Conservation (phyloP, 345 rosid species). For the Anacardium occidentale region DNA sequence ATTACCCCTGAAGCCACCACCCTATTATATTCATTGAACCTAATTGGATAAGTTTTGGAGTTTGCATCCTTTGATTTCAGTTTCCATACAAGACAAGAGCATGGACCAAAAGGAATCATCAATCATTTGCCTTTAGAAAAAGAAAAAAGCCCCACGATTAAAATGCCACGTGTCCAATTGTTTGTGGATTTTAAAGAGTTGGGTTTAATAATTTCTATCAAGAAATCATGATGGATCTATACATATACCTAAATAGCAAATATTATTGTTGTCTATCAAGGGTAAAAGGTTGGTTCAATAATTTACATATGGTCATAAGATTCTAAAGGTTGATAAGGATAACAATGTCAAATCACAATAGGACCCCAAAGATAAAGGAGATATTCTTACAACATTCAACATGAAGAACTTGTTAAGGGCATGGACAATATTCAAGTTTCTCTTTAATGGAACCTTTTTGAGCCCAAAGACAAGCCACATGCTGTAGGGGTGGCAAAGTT, state of each 20-base stretch:
- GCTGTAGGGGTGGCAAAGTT: slow-evolving; percentile 7
- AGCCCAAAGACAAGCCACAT: slow-evolving; percentile 7
- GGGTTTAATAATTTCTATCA: not conserved
- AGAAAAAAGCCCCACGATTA: not conserved
- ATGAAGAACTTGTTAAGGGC: not conserved
- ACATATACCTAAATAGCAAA: not conserved
- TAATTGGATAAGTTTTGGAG: too few relatives aligned
- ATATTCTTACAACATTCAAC: not conserved
- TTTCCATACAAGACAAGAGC: too few relatives aligned
- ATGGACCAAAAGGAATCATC: not conserved
- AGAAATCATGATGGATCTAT: not conserved
- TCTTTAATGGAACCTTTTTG: not conserved
- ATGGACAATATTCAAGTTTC: not conserved
- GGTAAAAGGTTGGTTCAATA: too few relatives aligned
- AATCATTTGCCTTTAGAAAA: not conserved
- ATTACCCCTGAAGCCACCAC: too few relatives aligned
- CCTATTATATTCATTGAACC: too few relatives aligned
- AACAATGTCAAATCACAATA: too few relatives aligned
- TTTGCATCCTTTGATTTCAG: too few relatives aligned
- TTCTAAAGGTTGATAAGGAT: too few relatives aligned
- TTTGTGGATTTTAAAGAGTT: not conserved
- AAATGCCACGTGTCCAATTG: not conserved
- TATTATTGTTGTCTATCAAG: too few relatives aligned
- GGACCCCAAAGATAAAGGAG: not conserved
- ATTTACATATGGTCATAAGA: too few relatives aligned